Conservation (phyloP, 495 filamentous ascomycete species). For the Hapsidospora chrysogenum region DNA sequence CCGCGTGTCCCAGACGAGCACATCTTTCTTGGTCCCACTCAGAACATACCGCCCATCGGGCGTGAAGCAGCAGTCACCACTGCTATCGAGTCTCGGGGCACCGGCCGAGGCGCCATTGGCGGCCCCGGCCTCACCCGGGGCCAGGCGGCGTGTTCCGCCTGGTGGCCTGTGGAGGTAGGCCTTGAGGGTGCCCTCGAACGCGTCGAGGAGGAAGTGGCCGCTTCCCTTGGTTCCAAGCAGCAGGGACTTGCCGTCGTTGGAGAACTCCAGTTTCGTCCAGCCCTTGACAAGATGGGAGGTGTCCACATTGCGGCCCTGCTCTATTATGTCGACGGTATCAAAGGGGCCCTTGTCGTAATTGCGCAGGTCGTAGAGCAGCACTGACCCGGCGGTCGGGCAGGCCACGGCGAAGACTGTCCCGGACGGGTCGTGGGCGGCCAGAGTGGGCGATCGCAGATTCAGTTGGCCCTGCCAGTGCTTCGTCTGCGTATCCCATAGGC, state of each 20-base stretch:
- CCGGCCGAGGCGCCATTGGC: slow-evolving; percentile 5
- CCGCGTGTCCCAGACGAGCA: slow-evolving; percentile 73
- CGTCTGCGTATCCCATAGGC: slow-evolving; percentile 68
- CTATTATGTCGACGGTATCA: slow-evolving; percentile 60
- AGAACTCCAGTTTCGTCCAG: slow-evolving; percentile 85
- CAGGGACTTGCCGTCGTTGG: slow-evolving; percentile 81
- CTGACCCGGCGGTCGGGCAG: slow-evolving; percentile 52
- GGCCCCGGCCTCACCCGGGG: slow-evolving; percentile 25
- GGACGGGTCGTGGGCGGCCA: slow-evolving; percentile 76
- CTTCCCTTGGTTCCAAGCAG: slow-evolving; percentile 63
- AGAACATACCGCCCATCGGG: slow-evolving; percentile 78
- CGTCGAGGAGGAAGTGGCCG: slow-evolving; percentile 80
- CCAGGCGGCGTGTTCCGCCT: slow-evolving; percentile 25
- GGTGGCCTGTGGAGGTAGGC: slow-evolving; percentile 37
- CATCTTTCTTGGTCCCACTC: slow-evolving; percentile 46
- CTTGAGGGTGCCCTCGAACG: slow-evolving; percentile 63
- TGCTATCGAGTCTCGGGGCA: slow-evolving; percentile 24
- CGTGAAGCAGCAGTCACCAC: slow-evolving; percentile 73
- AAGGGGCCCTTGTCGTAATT: slow-evolving; percentile 89
- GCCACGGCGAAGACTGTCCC: slow-evolving; percentile 84
- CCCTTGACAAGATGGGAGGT: slow-evolving; percentile 24
- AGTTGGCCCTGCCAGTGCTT: slow-evolving; percentile 61
- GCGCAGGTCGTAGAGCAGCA: slow-evolving; percentile 83
- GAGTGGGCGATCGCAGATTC: slow-evolving; percentile 56
- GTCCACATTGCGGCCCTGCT: slow-evolving; percentile 17